phyloP scores from a whole-genome alignment of 148 eudicot genomes.

The Diospyros kaki region DNA sequence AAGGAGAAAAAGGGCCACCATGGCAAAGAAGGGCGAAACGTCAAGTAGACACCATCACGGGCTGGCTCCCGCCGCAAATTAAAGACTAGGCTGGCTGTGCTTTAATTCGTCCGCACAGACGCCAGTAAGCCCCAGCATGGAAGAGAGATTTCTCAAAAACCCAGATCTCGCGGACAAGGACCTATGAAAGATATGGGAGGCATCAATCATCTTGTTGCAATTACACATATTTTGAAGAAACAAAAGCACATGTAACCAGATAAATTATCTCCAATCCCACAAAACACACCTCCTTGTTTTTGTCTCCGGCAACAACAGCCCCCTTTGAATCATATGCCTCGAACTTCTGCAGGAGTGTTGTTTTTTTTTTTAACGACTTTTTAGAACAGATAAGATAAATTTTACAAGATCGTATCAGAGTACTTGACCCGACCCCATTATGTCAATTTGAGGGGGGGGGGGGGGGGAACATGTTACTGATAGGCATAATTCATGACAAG shows the following conservation, averaged over 20 bases:
- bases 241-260: too few species aligned
- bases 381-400: not conserved
- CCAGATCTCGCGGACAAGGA: conserved; percentile 87
- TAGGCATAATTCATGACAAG: too few species aligned
- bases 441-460: not conserved
- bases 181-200: conserved; percentile 28
- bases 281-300: conserved; percentile 71
- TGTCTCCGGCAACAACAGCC: conserved; percentile 81
- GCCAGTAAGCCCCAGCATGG: conserved; percentile 81
- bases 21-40: too few species aligned
- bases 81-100: conserved; percentile 16
- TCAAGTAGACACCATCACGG: too few species aligned
- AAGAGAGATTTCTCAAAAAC: conserved; percentile 91
- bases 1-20: too few species aligned
- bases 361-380: not conserved
- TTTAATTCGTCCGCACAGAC: conserved; percentile 82
- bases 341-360: conserved; percentile 59
- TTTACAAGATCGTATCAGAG: not conserved
- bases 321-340: conserved; percentile 90
- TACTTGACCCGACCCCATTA: not conserved
- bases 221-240: not conserved
- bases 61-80: too few species aligned
- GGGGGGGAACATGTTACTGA: too few species aligned
- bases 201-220: not conserved
- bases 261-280: not conserved